Evolutionary conservation across 192 early-diverging fungal species (phyloP).

Genomic region (Dispira parvispora): DNA sequence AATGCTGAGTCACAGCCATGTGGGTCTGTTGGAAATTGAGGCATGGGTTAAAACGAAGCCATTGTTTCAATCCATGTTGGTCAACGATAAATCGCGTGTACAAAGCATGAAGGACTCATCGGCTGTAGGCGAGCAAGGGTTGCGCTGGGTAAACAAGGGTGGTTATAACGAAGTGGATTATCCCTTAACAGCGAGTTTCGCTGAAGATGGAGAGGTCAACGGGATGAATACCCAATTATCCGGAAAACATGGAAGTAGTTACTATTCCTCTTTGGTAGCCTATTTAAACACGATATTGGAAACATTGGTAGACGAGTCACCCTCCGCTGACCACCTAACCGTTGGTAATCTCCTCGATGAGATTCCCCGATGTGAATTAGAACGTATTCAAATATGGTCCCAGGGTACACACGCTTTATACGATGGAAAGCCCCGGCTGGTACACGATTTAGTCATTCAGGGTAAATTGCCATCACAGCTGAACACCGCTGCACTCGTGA

Average conservation of each 20-base stretch:
- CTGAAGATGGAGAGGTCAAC: neutral
- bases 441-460: no score
- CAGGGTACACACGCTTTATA: no score
- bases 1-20: neutral
- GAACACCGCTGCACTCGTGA: neutral
- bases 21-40: neutral
- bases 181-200: constrained; percentile 2
- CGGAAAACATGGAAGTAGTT: neutral
- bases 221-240: neutral
- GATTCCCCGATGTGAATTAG: no score
- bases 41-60: neutral
- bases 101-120: no score
- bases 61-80: neutral
- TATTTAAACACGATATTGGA: neutral
- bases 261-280: neutral
- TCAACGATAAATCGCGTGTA: constrained; percentile 1
- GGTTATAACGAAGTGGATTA: neutral
- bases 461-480: neutral
- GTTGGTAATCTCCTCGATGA: no score
- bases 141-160: neutral
- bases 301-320: neutral
- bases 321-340: neutral
- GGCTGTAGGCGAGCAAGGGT: neutral
- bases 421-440: no score
- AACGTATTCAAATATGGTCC: no score